These are phyloP conservation scores for Diaporthe capsici DNA, from an alignment of 2,329 filamentous ascomycete species.

Conservation along the genomic window DNA sequence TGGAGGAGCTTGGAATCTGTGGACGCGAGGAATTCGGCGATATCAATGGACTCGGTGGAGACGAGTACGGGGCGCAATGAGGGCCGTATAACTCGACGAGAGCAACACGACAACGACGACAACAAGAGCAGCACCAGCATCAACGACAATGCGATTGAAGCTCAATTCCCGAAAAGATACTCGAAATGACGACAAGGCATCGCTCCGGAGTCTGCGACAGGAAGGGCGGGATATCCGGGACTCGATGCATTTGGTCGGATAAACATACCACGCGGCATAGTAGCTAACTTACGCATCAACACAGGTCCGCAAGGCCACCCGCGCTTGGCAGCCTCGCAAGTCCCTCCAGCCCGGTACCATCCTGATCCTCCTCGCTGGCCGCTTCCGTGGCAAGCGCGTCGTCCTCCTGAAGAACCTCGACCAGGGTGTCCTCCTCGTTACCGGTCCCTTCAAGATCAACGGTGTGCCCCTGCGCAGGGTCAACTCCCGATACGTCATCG, in stretches of 20 bases:
- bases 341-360: slow-evolving; percentile 95
- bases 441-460: slow-evolving; percentile 99
- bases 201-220: background rate
- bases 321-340: slow-evolving; percentile 87
- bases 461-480: slow-evolving; percentile 96
- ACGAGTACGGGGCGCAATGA: slow-evolving; percentile 7
- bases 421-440: slow-evolving; percentile 98
- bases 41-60: slow-evolving; percentile 5
- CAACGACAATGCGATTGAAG: background rate
- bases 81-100: background rate
- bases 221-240: slow-evolving; percentile 5
- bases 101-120: background rate
- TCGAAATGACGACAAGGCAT: background rate
- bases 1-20: slow-evolving; percentile 33
- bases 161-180: background rate
- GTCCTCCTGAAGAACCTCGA: slow-evolving; percentile 98
- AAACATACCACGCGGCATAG: slow-evolving; percentile 16
- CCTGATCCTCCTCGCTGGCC: slow-evolving; percentile 98
- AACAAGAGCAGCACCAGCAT: background rate
- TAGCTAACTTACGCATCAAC: slow-evolving; percentile 49
- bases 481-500: slow-evolving; percentile 94
- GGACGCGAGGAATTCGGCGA: slow-evolving; percentile 19
- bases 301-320: slow-evolving; percentile 95
- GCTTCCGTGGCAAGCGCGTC: slow-evolving; percentile 99
- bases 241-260: background rate